Percentiles rank a stretch among this genome's conserved stretches.
These are phyloP conservation scores for Arthrocladium fulminans DNA, from an alignment of 2,329 filamentous ascomycete genomes.

Conservation along the genomic window DNA sequence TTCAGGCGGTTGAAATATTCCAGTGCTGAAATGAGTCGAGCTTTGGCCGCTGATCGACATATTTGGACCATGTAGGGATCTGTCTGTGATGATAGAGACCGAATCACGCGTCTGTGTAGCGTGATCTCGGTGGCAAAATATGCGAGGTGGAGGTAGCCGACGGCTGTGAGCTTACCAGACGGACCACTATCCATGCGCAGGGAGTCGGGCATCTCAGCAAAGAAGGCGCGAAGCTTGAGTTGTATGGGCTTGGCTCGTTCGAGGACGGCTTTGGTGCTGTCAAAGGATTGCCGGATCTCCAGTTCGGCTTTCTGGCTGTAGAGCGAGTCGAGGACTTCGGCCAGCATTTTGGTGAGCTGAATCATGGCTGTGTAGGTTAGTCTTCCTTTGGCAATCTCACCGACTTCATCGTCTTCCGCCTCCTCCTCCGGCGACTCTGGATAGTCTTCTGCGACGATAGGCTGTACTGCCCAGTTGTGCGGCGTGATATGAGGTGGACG, in stretches of 20 bases:
- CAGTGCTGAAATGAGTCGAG: slow-evolving; percentile 88
- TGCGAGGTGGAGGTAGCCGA: slow-evolving; percentile 38
- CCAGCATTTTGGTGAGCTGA: slow-evolving; percentile 43
- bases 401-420: slow-evolving; percentile 24
- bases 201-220: slow-evolving; percentile 37
- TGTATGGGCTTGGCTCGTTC: slow-evolving; percentile 47
- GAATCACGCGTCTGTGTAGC: slow-evolving; percentile 35
- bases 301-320: slow-evolving; percentile 40
- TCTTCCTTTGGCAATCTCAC: slow-evolving; percentile 32
- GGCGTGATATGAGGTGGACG: slow-evolving; percentile 47
- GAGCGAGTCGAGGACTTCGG: slow-evolving; percentile 44
- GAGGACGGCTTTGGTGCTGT: slow-evolving; percentile 40
- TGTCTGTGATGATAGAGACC: slow-evolving; percentile 31
- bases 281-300: slow-evolving; percentile 15
- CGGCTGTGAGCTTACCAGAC: slow-evolving; percentile 30
- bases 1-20: slow-evolving; percentile 92
- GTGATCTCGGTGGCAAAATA: slow-evolving; percentile 41
- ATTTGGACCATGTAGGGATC: slow-evolving; percentile 70
- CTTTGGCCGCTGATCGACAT: slow-evolving; percentile 87
- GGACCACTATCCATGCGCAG: slow-evolving; percentile 35
- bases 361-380: slow-evolving; percentile 46
- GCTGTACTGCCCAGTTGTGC: slow-evolving; percentile 48
- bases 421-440: slow-evolving; percentile 25
- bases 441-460: slow-evolving; percentile 40
- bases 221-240: slow-evolving; percentile 46